Evolutionary conservation across 1,284 basidiomycete genomes (phyloP).

Genomic region (Albatrellus sp.): DNA sequence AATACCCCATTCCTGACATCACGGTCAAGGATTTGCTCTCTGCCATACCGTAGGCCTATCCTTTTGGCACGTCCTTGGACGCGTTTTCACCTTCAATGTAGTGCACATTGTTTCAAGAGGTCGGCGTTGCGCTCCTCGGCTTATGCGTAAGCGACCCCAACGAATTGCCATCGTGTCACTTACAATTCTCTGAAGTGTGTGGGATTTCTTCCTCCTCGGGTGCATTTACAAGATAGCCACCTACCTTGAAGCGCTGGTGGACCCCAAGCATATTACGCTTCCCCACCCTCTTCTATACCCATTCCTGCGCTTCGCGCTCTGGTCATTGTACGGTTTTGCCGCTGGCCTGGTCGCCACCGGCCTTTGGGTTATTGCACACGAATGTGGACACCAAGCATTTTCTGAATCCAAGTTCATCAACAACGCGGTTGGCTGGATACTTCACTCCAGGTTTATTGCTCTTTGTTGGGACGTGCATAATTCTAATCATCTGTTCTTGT

Average conservation of each 20-base stretch:
- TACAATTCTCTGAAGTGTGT: slow-evolving; percentile 33
- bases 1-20: slow-evolving; percentile 68
- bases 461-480: slow-evolving; percentile 5
- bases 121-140: slow-evolving; percentile 75
- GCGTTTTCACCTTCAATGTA: slow-evolving; percentile 17
- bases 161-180: slow-evolving; percentile 3
- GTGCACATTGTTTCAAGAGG: slow-evolving; percentile 87
- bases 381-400: slow-evolving; percentile 94
- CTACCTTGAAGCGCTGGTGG: slow-evolving; percentile 57
- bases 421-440: slow-evolving; percentile 87
- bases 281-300: slow-evolving; percentile 56
- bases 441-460: slow-evolving; percentile 73
- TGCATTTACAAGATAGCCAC: slow-evolving; percentile 60
- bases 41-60: slow-evolving; percentile 67
- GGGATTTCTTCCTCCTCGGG: slow-evolving; percentile 66
- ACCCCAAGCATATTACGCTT: slow-evolving; percentile 41
- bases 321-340: slow-evolving; percentile 75
- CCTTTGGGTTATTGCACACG: slow-evolving; percentile 87
- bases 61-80: background rate
- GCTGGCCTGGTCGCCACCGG: slow-evolving; percentile 89
- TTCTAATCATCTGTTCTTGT: slow-evolving; percentile 15
- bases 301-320: slow-evolving; percentile 56
- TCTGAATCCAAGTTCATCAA: slow-evolving; percentile 93
- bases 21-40: slow-evolving; percentile 80
- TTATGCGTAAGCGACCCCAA: slow-evolving; percentile 53